phyloP scores from a whole-genome alignment of 1,139 yeast genomes.

The Sugiyamaella neomexicana region DNA sequence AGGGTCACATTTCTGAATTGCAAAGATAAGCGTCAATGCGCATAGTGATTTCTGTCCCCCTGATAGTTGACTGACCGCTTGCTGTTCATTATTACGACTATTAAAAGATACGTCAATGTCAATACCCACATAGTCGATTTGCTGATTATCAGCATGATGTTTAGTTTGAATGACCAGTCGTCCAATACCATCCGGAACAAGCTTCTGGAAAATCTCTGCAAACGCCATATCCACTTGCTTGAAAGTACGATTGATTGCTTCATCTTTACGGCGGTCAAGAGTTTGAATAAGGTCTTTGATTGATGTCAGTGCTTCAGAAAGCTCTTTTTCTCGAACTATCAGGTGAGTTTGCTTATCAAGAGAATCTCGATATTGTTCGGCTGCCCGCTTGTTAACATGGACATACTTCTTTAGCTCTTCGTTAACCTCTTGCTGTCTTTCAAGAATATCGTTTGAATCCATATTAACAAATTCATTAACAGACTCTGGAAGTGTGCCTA shows the following conservation, averaged over 20 bases:
- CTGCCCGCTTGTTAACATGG: constrained; percentile 87
- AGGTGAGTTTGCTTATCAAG: constrained; percentile 41
- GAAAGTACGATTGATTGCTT: constrained; percentile 79
- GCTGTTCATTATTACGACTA: constrained; percentile 82
- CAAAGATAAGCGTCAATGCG: constrained; percentile 89
- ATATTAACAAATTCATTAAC: constrained; percentile 51
- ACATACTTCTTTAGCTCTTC: constrained; percentile 61
- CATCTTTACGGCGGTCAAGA: constrained; percentile 75
- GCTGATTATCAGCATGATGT: constrained; percentile 32
- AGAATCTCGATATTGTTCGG: constrained; percentile 78
- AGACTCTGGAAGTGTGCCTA: constrained; percentile 86
- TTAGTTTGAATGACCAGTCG: constrained; percentile 41
- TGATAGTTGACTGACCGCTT: constrained; percentile 83
- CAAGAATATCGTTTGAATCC: constrained; percentile 55
- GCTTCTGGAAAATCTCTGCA: constrained; percentile 66
- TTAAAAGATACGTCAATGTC: constrained; percentile 89
- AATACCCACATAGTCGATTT: constrained; percentile 71
- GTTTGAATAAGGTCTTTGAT: constrained; percentile 72
- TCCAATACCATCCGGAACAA: constrained; percentile 86
- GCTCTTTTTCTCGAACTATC: constrained; percentile 59
- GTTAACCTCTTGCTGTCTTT: constrained; percentile 57
- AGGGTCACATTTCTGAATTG: constrained; percentile 93
- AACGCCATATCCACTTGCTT: constrained; percentile 74
- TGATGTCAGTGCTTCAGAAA: constrained; percentile 68
- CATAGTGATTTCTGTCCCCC: constrained; percentile 97